phyloP scores from a whole-genome alignment of 2,329 filamentous ascomycete species.

The Polytolypa hystricis region DNA sequence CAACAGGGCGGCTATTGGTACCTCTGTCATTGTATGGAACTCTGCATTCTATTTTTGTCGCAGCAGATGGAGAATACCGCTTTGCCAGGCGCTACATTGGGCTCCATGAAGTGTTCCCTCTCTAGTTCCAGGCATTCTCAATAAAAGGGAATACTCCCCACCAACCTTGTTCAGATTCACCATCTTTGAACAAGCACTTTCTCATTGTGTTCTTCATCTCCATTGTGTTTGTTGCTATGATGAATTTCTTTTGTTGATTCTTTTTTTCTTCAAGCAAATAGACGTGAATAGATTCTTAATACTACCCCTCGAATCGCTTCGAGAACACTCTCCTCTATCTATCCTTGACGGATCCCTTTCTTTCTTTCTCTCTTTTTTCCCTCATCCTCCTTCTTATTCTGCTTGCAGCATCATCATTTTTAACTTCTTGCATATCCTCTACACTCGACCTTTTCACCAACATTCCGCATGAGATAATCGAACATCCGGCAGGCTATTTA shows the following conservation, averaged over 20 bases:
- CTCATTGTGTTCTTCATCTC: constrained; percentile 1
- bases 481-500: too few species aligned
- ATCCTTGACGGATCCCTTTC: constrained; percentile 5
- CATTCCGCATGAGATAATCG: too few species aligned
- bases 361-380: constrained; percentile 12
- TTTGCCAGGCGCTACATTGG: too few species aligned
- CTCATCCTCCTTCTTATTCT: constrained; percentile 13
- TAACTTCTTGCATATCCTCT: neutral
- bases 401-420: neutral
- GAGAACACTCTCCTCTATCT: constrained; percentile 5
- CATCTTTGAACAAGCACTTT: neutral
- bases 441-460: too few species aligned
- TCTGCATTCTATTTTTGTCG: too few species aligned
- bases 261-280: constrained; percentile 1
- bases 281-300: constrained; percentile 5
- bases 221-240: constrained; percentile 1
- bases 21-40: neutral
- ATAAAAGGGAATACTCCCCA: neutral
- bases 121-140: too few species aligned
- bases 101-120: too few species aligned
- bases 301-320: constrained; percentile 5
- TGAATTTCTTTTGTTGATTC: constrained; percentile 5
- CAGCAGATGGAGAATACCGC: too few species aligned
- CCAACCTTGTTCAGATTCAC: constrained; percentile 1
- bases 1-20: neutral